Conservation (phyloP, 1,284 basidiomycete species). For the Irpex sp. region DNA sequence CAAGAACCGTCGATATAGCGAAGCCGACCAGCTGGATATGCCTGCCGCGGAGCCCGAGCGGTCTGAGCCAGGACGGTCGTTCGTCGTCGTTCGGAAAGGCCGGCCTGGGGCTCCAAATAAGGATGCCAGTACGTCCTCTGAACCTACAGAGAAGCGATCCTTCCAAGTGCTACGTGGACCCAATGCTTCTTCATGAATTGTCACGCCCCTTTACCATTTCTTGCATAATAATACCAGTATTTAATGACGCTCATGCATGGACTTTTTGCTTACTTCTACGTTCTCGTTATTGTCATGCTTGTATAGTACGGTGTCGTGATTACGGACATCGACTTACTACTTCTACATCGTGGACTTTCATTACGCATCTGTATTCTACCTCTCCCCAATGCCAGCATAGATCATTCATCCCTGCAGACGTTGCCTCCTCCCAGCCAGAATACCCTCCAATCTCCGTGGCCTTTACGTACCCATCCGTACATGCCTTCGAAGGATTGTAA, state of each 20-base stretch:
- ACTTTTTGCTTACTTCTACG: slow-evolving; percentile 1
- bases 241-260: slow-evolving; percentile 11
- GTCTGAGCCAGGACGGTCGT: slow-evolving; percentile 46
- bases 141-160: slow-evolving; percentile 23
- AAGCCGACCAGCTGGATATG: slow-evolving; percentile 35
- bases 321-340: slow-evolving; percentile 17
- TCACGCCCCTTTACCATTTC: slow-evolving; percentile 1
- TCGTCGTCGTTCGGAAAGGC: slow-evolving; percentile 65
- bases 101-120: slow-evolving; percentile 24
- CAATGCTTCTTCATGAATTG: slow-evolving; percentile 17
- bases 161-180: slow-evolving; percentile 33
- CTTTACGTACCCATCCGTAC: slow-evolving; percentile 73
- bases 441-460: slow-evolving; percentile 66
- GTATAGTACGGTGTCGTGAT: neutral
- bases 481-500: slow-evolving; percentile 56
- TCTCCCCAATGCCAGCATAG: slow-evolving; percentile 4
- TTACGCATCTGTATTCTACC: slow-evolving; percentile 9
- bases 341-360: slow-evolving; percentile 6
- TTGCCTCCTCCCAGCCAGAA: slow-evolving; percentile 70
- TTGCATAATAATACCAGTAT: slow-evolving; percentile 2
- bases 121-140: slow-evolving; percentile 10
- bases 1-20: slow-evolving; percentile 56
- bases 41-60: slow-evolving; percentile 9
- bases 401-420: slow-evolving; percentile 21
- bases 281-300: neutral